Base-by-base conservation (phyloP, 2,329 filamentous ascomycete species). In the Periconia sp. region DNA sequence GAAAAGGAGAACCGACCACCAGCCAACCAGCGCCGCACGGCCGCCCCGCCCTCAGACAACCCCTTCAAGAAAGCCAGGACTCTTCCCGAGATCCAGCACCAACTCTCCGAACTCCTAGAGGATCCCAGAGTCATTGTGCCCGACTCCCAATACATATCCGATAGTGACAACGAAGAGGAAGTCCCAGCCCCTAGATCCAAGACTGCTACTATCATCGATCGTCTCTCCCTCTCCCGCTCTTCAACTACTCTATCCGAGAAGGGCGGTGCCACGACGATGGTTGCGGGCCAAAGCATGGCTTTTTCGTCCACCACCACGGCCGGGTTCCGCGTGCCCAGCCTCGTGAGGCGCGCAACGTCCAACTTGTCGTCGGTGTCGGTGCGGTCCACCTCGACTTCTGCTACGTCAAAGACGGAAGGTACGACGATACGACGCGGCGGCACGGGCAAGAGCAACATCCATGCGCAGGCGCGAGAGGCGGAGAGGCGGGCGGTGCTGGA, bases 91-190 rank as follows among this genome's bases (percentile, higher is more conserved):
- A 89, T 97, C 57, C 86, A 91, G 52, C 85, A 93, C 70, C 91
- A 90, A 0, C 78, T 97, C 7, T 95, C 90, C 5, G 90, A 88
- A 71, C 81, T 97, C 10, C 86, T 96, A 15, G 92, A 96, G 48
- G 82, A 84, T 40, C 79, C 79, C 0, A 63, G 62, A 17, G 68
- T 77, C n/a, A 68, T 78, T 7, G 85, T 89, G 42, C 82, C 84
- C 23, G 80, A 84, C 52, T 81, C 83, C 15, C 68, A 76, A 58
- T 64, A 61, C 57, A 56, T 64, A 35, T 64, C 67, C 18, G 68
- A 73, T 42, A 76, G 75, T 0, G 76, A 78, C 19, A 71, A 73
- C 27, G 74, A 79, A 71, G 65, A 63, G 67, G 13, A 18, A 23
- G 15, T 33, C 15, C 41, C 30, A 27, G 7, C 20, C 30, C 63